Percentiles rank a stretch among this genome's conserved stretches.
These are phyloP conservation scores for Phylloporus arenicola DNA, from an alignment of 768 basidiomycete species.

Conservation along the genomic window DNA sequence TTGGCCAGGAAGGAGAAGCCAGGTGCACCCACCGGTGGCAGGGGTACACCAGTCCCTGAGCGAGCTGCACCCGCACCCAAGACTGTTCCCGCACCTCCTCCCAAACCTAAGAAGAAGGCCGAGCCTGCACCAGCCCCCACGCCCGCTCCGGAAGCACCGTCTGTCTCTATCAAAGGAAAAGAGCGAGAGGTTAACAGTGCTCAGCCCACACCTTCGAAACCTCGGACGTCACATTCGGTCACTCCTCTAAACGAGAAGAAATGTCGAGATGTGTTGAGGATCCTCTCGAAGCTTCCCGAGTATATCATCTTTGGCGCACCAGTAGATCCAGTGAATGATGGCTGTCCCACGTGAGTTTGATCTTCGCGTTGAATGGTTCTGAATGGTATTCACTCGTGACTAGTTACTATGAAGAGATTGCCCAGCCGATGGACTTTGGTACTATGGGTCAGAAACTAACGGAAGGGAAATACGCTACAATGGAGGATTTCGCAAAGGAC, in stretches of 20 bases:
- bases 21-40: conserved; percentile 31
- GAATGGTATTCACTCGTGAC: conserved; percentile 2
- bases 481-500: conserved; percentile 80
- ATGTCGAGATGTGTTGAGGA: conserved; percentile 65
- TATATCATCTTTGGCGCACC: conserved; percentile 70
- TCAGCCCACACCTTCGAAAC: conserved; percentile 34
- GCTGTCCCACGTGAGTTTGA: conserved; percentile 79
- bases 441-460: conserved; percentile 71
- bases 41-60: conserved; percentile 39
- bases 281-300: conserved; percentile 57
- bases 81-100: conserved; percentile 17
- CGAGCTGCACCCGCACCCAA: conserved; percentile 26
- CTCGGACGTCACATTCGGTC: conserved; percentile 33
- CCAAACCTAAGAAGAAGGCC: conserved; percentile 43
- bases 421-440: conserved; percentile 88
- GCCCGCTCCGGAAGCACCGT: conserved; percentile 26
- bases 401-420: conserved; percentile 90
- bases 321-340: conserved; percentile 78
- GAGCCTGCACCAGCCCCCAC: conserved; percentile 21
- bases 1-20: conserved; percentile 47
- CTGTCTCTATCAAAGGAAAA: conserved; percentile 63
- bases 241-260: conserved; percentile 78
- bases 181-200: conserved; percentile 50
- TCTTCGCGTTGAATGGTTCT: not conserved
- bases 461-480: conserved; percentile 62